phyloP scores from a whole-genome alignment of 345 rosid genomes.

The Noccaea bulbosa region DNA sequence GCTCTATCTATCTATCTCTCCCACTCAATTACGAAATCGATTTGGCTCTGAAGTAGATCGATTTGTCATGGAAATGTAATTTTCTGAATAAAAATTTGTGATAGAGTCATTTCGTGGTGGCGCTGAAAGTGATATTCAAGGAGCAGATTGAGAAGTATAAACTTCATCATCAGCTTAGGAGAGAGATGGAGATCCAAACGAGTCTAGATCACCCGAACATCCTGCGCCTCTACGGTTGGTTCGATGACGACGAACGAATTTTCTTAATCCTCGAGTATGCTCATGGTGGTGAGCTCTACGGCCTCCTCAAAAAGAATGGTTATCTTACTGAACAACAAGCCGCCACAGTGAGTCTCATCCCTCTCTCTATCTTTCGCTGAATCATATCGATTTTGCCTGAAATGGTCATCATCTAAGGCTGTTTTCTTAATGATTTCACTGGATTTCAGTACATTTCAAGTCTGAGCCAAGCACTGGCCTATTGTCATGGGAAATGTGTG shows the following conservation, averaged over 20 bases:
- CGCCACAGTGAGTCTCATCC: conserved; percentile 63
- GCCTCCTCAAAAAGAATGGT: conserved; percentile 61
- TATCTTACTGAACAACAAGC: conserved; percentile 70
- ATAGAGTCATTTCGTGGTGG: conserved; percentile 53
- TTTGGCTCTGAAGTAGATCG: neutral
- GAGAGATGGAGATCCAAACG: conserved; percentile 93
- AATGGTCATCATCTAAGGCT: neutral
- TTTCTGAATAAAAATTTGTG: neutral
- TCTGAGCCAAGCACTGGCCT: conserved; percentile 81
- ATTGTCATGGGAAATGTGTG: conserved; percentile 89
- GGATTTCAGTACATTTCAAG: conserved; percentile 76
- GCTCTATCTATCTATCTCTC: neutral
- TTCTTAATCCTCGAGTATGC: conserved; percentile 97
- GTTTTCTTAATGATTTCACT: no score
- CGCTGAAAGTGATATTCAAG: conserved; percentile 86
- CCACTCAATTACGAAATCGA: neutral
- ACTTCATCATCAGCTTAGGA: conserved; percentile 76
- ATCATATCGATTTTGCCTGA: neutral
- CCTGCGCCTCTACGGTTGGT: conserved; percentile 87
- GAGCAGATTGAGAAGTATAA: conserved; percentile 84
- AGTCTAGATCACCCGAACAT: conserved; percentile 73
- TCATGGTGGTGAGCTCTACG: conserved; percentile 84
- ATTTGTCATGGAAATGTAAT: conserved; percentile 14
- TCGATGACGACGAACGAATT: conserved; percentile 70
- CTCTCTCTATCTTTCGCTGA: neutral